Evolutionary conservation across 164 flowering plant species (phyloP).

Genomic region (Liriodendron chinense): DNA sequence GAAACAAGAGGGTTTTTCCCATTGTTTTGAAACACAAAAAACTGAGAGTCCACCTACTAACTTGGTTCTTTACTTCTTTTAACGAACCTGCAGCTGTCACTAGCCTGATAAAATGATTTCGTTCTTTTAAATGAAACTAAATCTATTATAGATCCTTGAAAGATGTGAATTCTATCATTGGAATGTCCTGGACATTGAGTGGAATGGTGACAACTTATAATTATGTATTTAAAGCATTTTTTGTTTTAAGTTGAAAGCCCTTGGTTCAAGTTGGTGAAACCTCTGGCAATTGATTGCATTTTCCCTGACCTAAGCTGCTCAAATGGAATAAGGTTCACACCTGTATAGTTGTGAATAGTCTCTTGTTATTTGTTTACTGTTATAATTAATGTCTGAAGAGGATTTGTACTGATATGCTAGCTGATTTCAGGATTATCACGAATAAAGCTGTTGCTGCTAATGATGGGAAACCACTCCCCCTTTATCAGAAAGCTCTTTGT

Average conservation of each 20-base stretch:
- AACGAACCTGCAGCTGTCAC: no score
- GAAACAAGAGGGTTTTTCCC: no score
- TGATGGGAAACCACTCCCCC: slow-evolving; percentile 92
- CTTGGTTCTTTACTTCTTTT: no score
- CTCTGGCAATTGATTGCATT: background rate
- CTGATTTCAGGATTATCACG: slow-evolving; percentile 63
- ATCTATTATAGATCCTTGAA: background rate
- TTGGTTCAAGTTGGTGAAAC: background rate
- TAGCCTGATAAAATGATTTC: no score
- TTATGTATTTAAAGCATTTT: background rate
- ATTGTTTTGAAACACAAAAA: no score
- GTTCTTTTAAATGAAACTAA: no score
- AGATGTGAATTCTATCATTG: background rate
- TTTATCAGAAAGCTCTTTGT: slow-evolving; percentile 93
- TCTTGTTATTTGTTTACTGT: background rate
- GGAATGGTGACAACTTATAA: background rate
- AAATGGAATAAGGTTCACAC: background rate
- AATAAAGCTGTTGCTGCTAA: slow-evolving; percentile 88
- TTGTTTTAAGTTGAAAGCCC: background rate
- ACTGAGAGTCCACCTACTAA: no score
- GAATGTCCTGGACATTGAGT: background rate
- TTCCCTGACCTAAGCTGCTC: background rate
- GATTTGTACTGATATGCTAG: background rate
- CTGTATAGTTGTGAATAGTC: background rate
- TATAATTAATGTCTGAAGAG: background rate